Evolutionary conservation across 257 asterid genomes (phyloP), one percentile per base, ranked within the genome.

Genomic region (Fraxinus americana): DNA sequence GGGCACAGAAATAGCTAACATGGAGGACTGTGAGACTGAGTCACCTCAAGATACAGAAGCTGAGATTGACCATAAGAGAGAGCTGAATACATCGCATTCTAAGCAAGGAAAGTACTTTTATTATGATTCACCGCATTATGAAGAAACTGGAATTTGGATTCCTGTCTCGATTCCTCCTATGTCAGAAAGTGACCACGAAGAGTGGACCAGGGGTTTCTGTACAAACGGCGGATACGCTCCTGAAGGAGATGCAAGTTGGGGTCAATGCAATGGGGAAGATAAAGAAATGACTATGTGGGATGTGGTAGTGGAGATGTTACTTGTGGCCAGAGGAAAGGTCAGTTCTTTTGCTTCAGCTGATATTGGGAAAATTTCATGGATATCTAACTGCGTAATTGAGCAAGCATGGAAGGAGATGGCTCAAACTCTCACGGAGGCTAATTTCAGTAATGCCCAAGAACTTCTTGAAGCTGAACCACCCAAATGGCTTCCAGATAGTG

Each of bases 261-360:
- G 85, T 74, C 88, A 88, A 75, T 86, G 82, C 83, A 71, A 81
- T 48, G 90, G 87, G 45, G 92, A 86, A 82, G 93, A 87, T 57
- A 92, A 86, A 84, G 98, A 92, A 86, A 75, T 96, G 85, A 96
- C 98, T 72, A 96, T 96, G 99, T 96, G 99, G 99, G 96, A 96
- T 71, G 96, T 96, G 80, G 94, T 96, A 72, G 85, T 87, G 82
- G 99, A 96, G 83, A 93, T 93, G 95, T 73, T 96, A 85, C 92
- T 93, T 71, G 97, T 81, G 66, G 98, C 99, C n/a, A 86, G 95
- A 54, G 98, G 99, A n/a, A 96, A 92, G 85, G 87, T 89, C 63
- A 79, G 81, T 65, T 76, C 94, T 73, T 73, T 93, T 70, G 85
- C 97, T 70, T 90, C 97, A 14, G 96, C 95, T 74, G 97, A 96